Conservation (phyloP, 2,329 filamentous ascomycete species). For the Nigrograna mackinnonii region DNA sequence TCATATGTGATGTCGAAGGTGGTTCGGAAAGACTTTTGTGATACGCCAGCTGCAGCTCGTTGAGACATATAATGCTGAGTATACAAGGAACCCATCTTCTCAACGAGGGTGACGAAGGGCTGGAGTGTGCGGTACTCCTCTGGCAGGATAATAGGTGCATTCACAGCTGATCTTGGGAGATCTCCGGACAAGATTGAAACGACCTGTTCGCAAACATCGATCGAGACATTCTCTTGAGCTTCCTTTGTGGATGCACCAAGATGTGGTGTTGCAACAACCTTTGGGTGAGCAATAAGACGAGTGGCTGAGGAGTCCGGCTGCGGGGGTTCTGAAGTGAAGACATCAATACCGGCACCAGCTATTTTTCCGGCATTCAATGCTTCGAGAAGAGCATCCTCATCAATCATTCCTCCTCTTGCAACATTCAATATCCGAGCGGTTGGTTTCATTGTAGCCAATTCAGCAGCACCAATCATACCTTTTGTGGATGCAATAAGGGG, state of each 20-base stretch:
- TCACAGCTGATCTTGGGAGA: constrained; percentile 76
- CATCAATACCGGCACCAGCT: constrained; percentile 77
- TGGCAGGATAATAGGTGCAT: constrained; percentile 78
- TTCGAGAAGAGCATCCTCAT: constrained; percentile 72
- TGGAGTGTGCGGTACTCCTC: constrained; percentile 79
- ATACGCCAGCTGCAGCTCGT: constrained; percentile 22
- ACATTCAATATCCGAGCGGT: constrained; percentile 78
- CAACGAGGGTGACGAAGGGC: constrained; percentile 75
- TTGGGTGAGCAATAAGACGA: constrained; percentile 68
- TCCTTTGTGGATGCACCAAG: constrained; percentile 79
- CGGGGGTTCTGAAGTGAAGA: constrained; percentile 77
- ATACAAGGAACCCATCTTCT: constrained; percentile 79
- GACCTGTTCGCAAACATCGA: constrained; percentile 82
- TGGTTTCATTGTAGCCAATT: constrained; percentile 72
- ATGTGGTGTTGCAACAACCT: constrained; percentile 78
- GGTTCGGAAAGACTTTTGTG: constrained; percentile 56
- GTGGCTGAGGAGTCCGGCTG: constrained; percentile 61
- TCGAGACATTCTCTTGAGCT: constrained; percentile 81
- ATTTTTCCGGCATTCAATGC: constrained; percentile 73
- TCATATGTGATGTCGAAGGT: constrained; percentile 79
- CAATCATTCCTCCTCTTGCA: constrained; percentile 78
- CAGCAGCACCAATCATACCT: constrained; percentile 69
- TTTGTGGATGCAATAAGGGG: constrained; percentile 77
- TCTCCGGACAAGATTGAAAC: constrained; percentile 73
- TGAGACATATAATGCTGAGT: constrained; percentile 70